These are phyloP conservation scores for Boletus barrowsii DNA, from an alignment of 768 basidiomycete species.

Conservation along the genomic window DNA sequence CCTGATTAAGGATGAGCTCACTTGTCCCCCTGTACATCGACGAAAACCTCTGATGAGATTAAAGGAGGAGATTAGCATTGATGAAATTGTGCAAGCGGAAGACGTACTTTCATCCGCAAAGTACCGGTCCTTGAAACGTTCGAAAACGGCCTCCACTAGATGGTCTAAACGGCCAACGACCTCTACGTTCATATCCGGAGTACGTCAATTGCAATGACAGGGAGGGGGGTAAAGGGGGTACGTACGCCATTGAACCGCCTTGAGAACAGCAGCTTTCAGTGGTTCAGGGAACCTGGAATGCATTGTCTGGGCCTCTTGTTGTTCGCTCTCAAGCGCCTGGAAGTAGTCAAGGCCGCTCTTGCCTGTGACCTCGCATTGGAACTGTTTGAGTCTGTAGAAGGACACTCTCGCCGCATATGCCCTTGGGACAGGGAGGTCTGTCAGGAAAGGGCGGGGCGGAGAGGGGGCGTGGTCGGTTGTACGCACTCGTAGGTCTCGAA, in stretches of 20 bases:
- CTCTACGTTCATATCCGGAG: conserved; percentile 50
- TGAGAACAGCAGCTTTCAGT: conserved; percentile 88
- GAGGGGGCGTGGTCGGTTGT: conserved; percentile 20
- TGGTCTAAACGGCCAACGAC: conserved; percentile 95
- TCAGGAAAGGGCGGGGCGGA: conserved; percentile 20
- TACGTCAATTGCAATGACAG: conserved; percentile 11
- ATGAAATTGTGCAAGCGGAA: conserved; percentile 5
- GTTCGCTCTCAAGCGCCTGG: conserved; percentile 89
- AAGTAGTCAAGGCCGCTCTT: conserved; percentile 94
- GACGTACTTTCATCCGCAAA: conserved; percentile 86
- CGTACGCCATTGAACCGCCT: conserved; percentile 96
- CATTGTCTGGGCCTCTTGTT: conserved; percentile 82
- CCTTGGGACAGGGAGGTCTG: conserved; percentile 29
- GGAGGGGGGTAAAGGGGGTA: conserved; percentile 31
- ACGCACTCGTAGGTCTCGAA: conserved; percentile 94
- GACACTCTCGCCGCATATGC: conserved; percentile 90
- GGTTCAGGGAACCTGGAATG: conserved; percentile 90
- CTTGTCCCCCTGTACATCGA: conserved; percentile 88
- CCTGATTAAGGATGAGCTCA: conserved; percentile 34
- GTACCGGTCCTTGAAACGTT: conserved; percentile 95
- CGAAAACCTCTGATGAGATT: conserved; percentile 64
- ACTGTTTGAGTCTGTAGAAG: conserved; percentile 91
- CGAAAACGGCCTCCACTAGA: conserved; percentile 91
- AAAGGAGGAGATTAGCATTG: conserved; percentile 16
- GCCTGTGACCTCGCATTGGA: conserved; percentile 96